phyloP scores from a whole-genome alignment of 2,329 filamentous ascomycete species.

The Cercospora beticola region DNA sequence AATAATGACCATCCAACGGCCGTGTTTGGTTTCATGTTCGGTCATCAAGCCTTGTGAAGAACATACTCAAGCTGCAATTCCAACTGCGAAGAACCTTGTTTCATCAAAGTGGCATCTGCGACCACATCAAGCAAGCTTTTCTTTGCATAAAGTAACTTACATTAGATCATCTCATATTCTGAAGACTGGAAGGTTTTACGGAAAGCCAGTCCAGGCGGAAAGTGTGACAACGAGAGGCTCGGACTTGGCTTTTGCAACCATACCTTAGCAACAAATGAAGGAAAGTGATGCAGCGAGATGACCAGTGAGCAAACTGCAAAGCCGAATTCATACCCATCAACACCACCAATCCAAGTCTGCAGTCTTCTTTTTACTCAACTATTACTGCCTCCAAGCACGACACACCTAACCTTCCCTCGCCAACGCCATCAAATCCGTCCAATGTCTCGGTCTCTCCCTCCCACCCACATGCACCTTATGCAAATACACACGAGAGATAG shows the following conservation, averaged over 20 bases:
- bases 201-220: background rate
- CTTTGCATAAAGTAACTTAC: background rate
- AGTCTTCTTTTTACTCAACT: background rate
- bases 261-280: background rate
- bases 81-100: background rate
- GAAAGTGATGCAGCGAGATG: background rate
- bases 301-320: background rate
- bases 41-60: background rate
- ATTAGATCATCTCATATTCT: background rate
- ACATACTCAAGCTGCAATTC: background rate
- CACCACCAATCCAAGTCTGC: background rate
- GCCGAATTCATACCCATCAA: too few species aligned
- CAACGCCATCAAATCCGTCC: slow-evolving; percentile 42
- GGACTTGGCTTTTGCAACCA: too few species aligned
- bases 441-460: slow-evolving; percentile 39
- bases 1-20: too few species aligned
- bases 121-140: background rate
- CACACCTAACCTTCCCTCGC: slow-evolving; percentile 7
- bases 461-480: slow-evolving; percentile 40
- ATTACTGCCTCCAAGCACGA: background rate
- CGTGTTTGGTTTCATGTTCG: too few species aligned
- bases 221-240: background rate
- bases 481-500: too few species aligned
- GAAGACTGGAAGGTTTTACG: background rate
- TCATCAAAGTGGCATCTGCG: background rate